Conservation (phyloP, 2,329 filamentous ascomycete species). For the Teratosphaeria pseudoeucalypti region DNA sequence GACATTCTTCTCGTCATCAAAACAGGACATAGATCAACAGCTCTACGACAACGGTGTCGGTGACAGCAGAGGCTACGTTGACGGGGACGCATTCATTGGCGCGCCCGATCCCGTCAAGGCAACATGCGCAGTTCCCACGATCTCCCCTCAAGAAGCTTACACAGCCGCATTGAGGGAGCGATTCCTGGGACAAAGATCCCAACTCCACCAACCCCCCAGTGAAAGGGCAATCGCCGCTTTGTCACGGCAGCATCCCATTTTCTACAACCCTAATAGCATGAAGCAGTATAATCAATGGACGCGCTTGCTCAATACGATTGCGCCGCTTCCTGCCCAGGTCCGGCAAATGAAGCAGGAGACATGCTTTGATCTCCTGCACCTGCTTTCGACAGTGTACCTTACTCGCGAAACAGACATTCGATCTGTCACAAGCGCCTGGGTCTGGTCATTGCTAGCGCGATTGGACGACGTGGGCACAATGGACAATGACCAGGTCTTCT, state of each 20-base stretch:
- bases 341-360: slow-evolving; percentile 51
- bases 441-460: slow-evolving; percentile 71
- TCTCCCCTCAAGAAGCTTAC: slow-evolving; percentile 52
- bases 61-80: slow-evolving; percentile 56
- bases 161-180: slow-evolving; percentile 54
- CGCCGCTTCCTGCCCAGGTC: slow-evolving; percentile 41
- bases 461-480: slow-evolving; percentile 61
- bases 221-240: slow-evolving; percentile 44
- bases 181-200: slow-evolving; percentile 54
- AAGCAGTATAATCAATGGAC: slow-evolving; percentile 48
- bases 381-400: slow-evolving; percentile 50
- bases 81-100: slow-evolving; percentile 70
- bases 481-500: slow-evolving; percentile 62
- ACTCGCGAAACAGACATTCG: slow-evolving; percentile 49
- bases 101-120: slow-evolving; percentile 31
- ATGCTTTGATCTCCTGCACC: slow-evolving; percentile 54
- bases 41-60: slow-evolving; percentile 42
- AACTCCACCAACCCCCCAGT: slow-evolving; percentile 49
- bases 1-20: slow-evolving; percentile 13
- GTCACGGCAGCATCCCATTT: slow-evolving; percentile 40
- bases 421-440: slow-evolving; percentile 65
- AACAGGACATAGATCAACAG: slow-evolving; percentile 24
- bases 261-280: slow-evolving; percentile 42
- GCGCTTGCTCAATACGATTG: slow-evolving; percentile 26
- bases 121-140: background rate